Base-by-base conservation (phyloP, 2,329 filamentous ascomycete genomes). In the Ophiostoma ulmi region DNA sequence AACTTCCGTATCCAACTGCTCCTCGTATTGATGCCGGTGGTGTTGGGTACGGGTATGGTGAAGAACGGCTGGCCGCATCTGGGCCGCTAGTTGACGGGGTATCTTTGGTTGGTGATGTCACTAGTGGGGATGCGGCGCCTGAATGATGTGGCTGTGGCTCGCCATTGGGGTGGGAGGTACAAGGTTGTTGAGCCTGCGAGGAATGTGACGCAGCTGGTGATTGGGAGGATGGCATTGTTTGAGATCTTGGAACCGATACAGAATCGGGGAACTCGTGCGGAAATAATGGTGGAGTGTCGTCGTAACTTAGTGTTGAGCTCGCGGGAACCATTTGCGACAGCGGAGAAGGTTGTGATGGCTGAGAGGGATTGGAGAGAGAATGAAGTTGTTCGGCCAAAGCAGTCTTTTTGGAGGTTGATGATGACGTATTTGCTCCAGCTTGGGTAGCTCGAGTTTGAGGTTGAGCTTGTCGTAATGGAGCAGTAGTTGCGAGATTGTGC, bases 21-120 rank as follows among this genome's bases (percentile, higher is more conserved):
- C 55, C 71, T 13, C 81, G 81, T 75, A 84, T 76, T 48, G 82
- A 88, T 74, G 80, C 80, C 74, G 86, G 86, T 78, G 87, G 86
- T 74, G 86, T 88, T 76, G 86, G 86, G 78, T 87, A 88, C 74
- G 82, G 78, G 74, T 83, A 78, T 74, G 78, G 52, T 66, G 69
- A 74, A 3, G 70, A 70, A 17, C 69, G 67, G 31, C 48, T n/a
- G n/a, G 71, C 67, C 3, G 22, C 58, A 3, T 44, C 55, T 7
- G 38, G 41, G 20, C 63, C 63, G 36, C 63, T 65, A 22, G 36
- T 38, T 3, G 61, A 48, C 8, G 69, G 39, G 17, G 67, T 31
- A 17, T 44, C 69, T 39, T 63, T 26, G 41, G 58, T n/a, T 35
- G 48, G 39, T 31, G 22, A 17, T 55, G 36, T 26, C 39, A 65